A percentile compares a stretch with the other conserved stretches of the same genome.
These are phyloP conservation scores for Suillus luteus DNA, from an alignment of 768 basidiomycete species.

Conservation along the genomic window DNA sequence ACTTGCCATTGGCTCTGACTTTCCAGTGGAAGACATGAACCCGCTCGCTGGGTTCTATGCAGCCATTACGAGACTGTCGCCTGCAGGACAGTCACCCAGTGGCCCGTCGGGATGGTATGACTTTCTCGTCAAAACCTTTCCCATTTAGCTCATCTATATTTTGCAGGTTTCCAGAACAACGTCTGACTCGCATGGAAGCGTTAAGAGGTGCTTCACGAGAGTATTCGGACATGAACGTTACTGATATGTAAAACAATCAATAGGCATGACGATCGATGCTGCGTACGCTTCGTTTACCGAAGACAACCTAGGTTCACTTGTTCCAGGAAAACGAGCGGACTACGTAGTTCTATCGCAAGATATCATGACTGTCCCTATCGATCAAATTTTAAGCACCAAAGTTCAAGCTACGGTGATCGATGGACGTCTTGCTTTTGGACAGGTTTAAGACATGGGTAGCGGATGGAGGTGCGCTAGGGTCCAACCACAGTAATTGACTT, in stretches of 20 bases:
- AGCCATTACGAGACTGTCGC: constrained; percentile 75
- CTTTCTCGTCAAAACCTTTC: neutral
- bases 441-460: constrained; percentile 23
- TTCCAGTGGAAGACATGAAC: constrained; percentile 86
- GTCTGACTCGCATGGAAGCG: constrained; percentile 74
- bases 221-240: neutral
- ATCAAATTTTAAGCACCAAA: constrained; percentile 64
- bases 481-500: neutral
- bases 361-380: constrained; percentile 65
- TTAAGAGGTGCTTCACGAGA: constrained; percentile 54
- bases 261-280: constrained; percentile 85
- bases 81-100: constrained; percentile 75
- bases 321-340: constrained; percentile 80
- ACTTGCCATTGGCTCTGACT: constrained; percentile 85
- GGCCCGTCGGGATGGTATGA: constrained; percentile 80
- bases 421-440: constrained; percentile 54
- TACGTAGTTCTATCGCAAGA: constrained; percentile 83
- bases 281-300: constrained; percentile 89
- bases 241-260: constrained; percentile 3
- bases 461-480: neutral
- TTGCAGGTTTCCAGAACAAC: constrained; percentile 79
- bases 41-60: constrained; percentile 87
- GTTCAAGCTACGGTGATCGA: constrained; percentile 81
- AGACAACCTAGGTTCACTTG: constrained; percentile 70
- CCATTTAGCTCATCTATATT: neutral